Conservation (phyloP, 1,284 basidiomycete species). For the Athelia sp. region DNA sequence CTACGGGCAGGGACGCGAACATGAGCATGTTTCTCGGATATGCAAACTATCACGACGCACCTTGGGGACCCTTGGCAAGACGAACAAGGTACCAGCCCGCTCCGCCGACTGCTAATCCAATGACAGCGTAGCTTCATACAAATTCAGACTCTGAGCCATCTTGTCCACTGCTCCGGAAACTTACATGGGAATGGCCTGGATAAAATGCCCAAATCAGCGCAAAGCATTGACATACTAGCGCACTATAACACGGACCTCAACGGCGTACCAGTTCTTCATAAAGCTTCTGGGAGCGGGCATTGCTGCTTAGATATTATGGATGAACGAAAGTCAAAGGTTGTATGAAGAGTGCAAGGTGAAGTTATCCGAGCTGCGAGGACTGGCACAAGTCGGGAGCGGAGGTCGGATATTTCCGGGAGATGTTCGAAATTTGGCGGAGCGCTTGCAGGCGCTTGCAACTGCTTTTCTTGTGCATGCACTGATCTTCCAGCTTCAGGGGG, state of each 20-base stretch:
- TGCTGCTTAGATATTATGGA: neutral
- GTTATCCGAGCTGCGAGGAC: too few species aligned
- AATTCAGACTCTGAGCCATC: constrained; percentile 6
- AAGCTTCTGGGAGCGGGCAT: constrained; percentile 22
- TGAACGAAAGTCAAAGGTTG: too few species aligned
- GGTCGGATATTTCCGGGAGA: too few species aligned
- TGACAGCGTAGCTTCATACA: constrained; percentile 57
- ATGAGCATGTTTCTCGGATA: constrained; percentile 5
- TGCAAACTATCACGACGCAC: constrained; percentile 35
- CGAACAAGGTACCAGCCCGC: constrained; percentile 69
- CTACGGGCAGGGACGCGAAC: constrained; percentile 28
- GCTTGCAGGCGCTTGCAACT: too few species aligned
- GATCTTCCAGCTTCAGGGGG: too few species aligned
- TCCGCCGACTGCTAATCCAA: constrained; percentile 60
- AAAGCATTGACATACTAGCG: neutral
- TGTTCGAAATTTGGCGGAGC: too few species aligned
- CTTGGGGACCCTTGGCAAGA: constrained; percentile 62
- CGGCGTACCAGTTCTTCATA: constrained; percentile 77
- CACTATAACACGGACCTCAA: constrained; percentile 52
- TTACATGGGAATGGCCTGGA: constrained; percentile 78
- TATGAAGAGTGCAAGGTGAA: too few species aligned
- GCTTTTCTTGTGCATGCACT: too few species aligned
- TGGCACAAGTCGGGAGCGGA: too few species aligned
- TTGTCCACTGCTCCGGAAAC: constrained; percentile 16
- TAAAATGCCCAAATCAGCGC: constrained; percentile 6